Conservation (phyloP, 1,139 yeast genomes). For the Kodamaea derodonti region DNA sequence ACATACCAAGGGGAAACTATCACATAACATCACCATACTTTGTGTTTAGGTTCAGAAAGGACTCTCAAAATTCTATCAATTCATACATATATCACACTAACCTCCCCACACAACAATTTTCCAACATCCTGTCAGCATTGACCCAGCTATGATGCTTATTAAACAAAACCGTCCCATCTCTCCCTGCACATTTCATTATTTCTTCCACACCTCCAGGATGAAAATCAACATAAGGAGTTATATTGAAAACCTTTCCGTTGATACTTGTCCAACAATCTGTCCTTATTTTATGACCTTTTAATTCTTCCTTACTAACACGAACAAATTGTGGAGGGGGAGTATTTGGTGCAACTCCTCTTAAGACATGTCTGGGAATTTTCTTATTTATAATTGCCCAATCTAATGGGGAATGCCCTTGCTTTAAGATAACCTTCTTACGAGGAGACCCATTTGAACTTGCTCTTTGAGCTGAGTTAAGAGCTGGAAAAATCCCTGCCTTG, state of each 20-base stretch:
- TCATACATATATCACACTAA: too few species aligned
- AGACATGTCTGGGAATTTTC: constrained; percentile 24
- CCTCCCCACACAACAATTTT: constrained; percentile 69
- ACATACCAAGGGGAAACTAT: too few species aligned
- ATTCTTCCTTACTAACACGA: constrained; percentile 55
- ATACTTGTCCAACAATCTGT: constrained; percentile 87
- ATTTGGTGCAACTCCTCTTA: constrained; percentile 38
- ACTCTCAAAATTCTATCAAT: too few species aligned
- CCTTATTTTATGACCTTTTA: constrained; percentile 51
- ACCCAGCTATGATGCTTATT: constrained; percentile 88
- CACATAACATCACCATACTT: too few species aligned
- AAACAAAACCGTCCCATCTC: constrained; percentile 78
- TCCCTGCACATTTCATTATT: constrained; percentile 76
- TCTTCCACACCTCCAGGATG: constrained; percentile 94
- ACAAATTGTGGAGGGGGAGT: constrained; percentile 46
- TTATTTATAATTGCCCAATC: constrained; percentile 75
- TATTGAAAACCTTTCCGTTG: constrained; percentile 77
- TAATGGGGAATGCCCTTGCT: constrained; percentile 81
- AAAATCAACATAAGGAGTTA: constrained; percentile 75
- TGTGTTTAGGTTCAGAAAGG: too few species aligned
- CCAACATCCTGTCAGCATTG: constrained; percentile 77
- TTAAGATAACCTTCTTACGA: constrained; percentile 55
- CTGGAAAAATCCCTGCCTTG: constrained; percentile 33
- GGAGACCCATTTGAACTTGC: constrained; percentile 15
- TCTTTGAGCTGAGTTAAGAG: constrained; percentile 41